A percentile compares a stretch with the other conserved stretches of the same genome.
Evolutionary conservation across 2,329 filamentous ascomycete species (phyloP).

Genomic region (Aotearoamyces nothofagi): DNA sequence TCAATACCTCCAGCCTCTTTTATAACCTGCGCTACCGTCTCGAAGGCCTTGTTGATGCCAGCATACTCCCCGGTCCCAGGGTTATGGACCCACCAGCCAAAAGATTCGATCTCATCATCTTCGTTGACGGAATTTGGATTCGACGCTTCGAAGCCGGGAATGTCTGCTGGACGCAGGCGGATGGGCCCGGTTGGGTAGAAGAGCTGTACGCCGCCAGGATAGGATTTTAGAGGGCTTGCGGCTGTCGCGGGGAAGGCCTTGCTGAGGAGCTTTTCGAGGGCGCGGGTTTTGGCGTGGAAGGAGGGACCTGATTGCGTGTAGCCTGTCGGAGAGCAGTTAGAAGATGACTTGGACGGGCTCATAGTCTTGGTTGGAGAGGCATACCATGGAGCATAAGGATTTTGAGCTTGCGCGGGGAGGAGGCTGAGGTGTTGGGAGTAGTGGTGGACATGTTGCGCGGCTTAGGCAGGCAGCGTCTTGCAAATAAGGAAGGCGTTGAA

Average conservation of each 20-base stretch:
- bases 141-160: slow-evolving; percentile 46
- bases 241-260: slow-evolving; percentile 55
- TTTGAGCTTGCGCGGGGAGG: slow-evolving; percentile 27
- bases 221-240: slow-evolving; percentile 34
- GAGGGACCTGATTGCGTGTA: slow-evolving; percentile 81
- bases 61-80: slow-evolving; percentile 50
- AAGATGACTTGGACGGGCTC: slow-evolving; percentile 3
- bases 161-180: slow-evolving; percentile 45
- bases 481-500: too few species aligned
- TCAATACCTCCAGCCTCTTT: slow-evolving; percentile 52
- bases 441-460: slow-evolving; percentile 2
- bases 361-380: too few species aligned
- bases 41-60: slow-evolving; percentile 54
- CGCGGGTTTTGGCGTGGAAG: slow-evolving; percentile 80
- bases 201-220: slow-evolving; percentile 31
- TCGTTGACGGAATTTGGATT: slow-evolving; percentile 22
- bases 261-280: slow-evolving; percentile 63
- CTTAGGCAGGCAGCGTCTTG: too few species aligned
- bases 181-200: slow-evolving; percentile 57
- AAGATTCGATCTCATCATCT: slow-evolving; percentile 44
- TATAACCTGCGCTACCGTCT: slow-evolving; percentile 44
- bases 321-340: slow-evolving; percentile 29
- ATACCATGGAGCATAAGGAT: slow-evolving; percentile 66
- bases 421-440: slow-evolving; percentile 1
- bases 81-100: slow-evolving; percentile 70